Percentiles rank a stretch among this genome's conserved stretches.
These are phyloP conservation scores for Cyclocybe cylindracea DNA, from an alignment of 768 basidiomycete genomes.

Conservation along the genomic window DNA sequence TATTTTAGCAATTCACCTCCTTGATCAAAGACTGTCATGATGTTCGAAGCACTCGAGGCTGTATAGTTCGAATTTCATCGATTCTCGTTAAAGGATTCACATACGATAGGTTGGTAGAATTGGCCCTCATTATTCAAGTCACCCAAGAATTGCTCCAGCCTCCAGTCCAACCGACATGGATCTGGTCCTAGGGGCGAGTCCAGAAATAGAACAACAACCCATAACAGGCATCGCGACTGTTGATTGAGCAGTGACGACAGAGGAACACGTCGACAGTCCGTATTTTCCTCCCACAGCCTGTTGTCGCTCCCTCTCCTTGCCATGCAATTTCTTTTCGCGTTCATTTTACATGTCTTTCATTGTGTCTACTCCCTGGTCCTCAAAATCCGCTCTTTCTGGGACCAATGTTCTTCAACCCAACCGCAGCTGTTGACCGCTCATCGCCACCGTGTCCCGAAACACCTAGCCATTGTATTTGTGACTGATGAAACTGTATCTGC, in stretches of 20 bases:
- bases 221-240: background rate
- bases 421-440: constrained; percentile 52
- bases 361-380: constrained; percentile 50
- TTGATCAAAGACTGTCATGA: background rate
- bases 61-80: too few relatives aligned
- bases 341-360: constrained; percentile 59
- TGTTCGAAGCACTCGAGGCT: too few relatives aligned
- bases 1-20: background rate
- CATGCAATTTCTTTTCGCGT: constrained; percentile 50
- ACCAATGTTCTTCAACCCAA: constrained; percentile 29
- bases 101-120: too few relatives aligned
- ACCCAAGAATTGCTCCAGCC: too few relatives aligned
- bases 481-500: constrained; percentile 36
- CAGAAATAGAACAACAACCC: background rate
- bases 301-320: constrained; percentile 11
- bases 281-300: constrained; percentile 4
- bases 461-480: constrained; percentile 67
- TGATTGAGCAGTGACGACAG: background rate
- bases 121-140: too few relatives aligned
- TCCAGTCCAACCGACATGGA: too few relatives aligned
- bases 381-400: constrained; percentile 40
- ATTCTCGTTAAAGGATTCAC: too few relatives aligned
- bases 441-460: constrained; percentile 61
- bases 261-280: constrained; percentile 19
- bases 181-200: too few relatives aligned